These are phyloP conservation scores for Prunus persica DNA, from an alignment of 306 rosid species.

Conservation along the genomic window DNA sequence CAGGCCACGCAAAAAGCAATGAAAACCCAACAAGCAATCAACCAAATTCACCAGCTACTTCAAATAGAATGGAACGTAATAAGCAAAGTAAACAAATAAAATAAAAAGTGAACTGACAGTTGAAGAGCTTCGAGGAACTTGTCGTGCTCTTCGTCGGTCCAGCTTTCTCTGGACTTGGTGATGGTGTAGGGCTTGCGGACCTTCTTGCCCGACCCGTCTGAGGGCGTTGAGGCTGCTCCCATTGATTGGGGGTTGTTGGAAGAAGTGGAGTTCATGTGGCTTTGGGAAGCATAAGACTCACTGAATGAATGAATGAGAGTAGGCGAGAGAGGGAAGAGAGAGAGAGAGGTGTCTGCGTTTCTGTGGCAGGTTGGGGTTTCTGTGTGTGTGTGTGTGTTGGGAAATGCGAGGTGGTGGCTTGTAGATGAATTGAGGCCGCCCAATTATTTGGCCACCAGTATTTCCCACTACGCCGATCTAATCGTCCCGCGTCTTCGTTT, in stretches of 20 bases:
- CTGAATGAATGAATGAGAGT: background rate
- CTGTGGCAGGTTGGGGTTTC: constrained; percentile 31
- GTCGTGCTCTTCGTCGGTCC: constrained; percentile 95
- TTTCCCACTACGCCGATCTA: constrained; percentile 37
- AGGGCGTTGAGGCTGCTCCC: constrained; percentile 35
- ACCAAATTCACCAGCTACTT: background rate
- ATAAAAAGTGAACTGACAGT: constrained; percentile 40
- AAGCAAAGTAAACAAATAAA: background rate
- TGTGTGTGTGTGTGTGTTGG: background rate
- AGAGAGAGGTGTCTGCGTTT: background rate
- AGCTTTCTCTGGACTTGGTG: constrained; percentile 95
- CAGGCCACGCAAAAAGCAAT: background rate
- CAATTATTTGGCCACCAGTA: constrained; percentile 19
- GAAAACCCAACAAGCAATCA: background rate
- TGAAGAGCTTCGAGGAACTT: constrained; percentile 97
- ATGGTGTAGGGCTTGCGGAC: constrained; percentile 88
- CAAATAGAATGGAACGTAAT: background rate
- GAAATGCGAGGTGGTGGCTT: constrained; percentile 4
- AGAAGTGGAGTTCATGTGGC: constrained; percentile 40
- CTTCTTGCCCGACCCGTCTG: constrained; percentile 76
- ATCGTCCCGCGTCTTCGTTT: constrained; percentile 14
- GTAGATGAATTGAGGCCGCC: constrained; percentile 28
- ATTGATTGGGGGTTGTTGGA: constrained; percentile 38
- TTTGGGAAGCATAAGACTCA: constrained; percentile 8
- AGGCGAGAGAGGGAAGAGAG: background rate